Evolutionary conservation across 2,329 filamentous ascomycete species (phyloP).

Genomic region (Macrophomina pseudophaseolina): DNA sequence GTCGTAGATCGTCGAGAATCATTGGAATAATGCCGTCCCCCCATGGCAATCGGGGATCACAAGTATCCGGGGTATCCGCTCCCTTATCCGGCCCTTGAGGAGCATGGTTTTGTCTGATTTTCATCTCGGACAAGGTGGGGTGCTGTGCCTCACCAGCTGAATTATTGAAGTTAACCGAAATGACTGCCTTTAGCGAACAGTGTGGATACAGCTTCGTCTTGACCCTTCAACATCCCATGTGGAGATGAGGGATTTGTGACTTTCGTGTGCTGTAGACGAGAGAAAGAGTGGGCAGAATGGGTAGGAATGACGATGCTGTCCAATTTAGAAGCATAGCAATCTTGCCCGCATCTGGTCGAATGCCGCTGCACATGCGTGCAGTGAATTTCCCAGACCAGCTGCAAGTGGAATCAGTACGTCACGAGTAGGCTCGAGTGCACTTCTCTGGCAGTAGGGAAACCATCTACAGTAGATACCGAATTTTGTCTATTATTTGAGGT

Average conservation of each 20-base stretch:
- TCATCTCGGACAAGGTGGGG: neutral
- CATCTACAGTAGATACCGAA: neutral
- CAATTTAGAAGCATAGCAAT: too few species aligned
- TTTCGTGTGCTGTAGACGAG: neutral
- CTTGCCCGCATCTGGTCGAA: too few species aligned
- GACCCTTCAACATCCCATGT: neutral
- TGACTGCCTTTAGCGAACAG: slow-evolving; percentile 17
- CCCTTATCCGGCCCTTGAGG: neutral
- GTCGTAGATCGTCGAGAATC: neutral
- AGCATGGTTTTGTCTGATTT: neutral
- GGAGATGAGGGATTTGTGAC: neutral
- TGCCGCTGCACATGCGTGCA: too few species aligned
- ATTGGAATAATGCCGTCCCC: neutral
- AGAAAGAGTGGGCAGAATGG: too few species aligned
- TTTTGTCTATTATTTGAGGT: neutral
- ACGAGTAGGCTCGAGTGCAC: neutral
- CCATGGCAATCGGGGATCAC: too few species aligned
- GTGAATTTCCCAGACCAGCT: neutral
- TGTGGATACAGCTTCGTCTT: neutral
- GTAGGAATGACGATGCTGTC: neutral
- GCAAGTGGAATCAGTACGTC: neutral
- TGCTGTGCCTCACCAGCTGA: slow-evolving; percentile 15
- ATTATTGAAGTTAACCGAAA: slow-evolving; percentile 8
- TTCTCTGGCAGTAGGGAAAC: neutral
- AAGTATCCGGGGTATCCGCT: neutral